Conservation (phyloP, 345 rosid genomes). For the Cardiospermum halicacabum region DNA sequence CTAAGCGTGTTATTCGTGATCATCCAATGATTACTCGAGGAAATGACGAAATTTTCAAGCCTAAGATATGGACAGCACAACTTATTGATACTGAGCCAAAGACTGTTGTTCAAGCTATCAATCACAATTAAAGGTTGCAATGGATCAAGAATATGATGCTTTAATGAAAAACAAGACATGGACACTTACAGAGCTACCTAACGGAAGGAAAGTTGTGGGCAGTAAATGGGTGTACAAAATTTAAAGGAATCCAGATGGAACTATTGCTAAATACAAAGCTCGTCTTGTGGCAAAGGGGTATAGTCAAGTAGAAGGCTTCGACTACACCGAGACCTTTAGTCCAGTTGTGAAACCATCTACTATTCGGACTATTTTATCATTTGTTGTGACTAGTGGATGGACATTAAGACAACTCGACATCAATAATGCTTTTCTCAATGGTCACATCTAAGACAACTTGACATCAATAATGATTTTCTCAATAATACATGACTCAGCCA, state of each 20-base stretch:
- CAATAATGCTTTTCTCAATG: neutral
- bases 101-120: neutral
- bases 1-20: no score
- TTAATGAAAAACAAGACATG: neutral
- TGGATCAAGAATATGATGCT: neutral
- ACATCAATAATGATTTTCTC: neutral
- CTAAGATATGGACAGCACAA: neutral
- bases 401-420: neutral
- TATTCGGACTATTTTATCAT: neutral
- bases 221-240: neutral
- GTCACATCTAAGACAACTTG: neutral
- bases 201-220: neutral
- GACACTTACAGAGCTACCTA: neutral
- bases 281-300: neutral
- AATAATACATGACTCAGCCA: neutral
- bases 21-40: neutral
- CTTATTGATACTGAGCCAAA: neutral
- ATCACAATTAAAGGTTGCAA: neutral
- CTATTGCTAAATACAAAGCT: neutral
- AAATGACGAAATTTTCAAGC: neutral
- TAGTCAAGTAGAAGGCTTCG: neutral
- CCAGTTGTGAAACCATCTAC: neutral
- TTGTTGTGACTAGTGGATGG: neutral
- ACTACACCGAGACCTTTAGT: neutral
- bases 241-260: neutral